A percentile compares a stretch with the other conserved stretches of the same genome.
Evolutionary conservation across 495 filamentous ascomycete species (phyloP).

Genomic region (Tuber umbilicatum): DNA sequence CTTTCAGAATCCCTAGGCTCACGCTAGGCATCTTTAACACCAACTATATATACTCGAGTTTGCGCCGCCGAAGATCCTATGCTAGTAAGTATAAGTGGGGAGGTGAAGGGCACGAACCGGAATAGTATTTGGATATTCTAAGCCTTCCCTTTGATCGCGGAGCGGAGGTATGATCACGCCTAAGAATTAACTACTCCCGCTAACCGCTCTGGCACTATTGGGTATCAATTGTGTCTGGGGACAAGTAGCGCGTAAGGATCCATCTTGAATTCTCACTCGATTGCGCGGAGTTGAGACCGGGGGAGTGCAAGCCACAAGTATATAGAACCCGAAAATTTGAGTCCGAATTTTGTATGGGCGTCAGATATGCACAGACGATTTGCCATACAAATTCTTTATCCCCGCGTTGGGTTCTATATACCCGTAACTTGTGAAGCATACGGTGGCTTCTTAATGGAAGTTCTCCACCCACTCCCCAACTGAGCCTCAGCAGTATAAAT

Average conservation of each 20-base stretch:
- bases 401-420: too few species aligned
- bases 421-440: too few species aligned
- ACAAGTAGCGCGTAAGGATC: constrained; percentile 2
- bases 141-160: not conserved
- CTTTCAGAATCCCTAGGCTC: too few species aligned
- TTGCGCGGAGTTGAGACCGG: constrained; percentile 8
- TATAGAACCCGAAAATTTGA: too few species aligned
- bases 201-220: not conserved
- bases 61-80: constrained; percentile 50
- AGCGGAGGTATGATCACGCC: constrained; percentile 24
- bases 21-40: constrained; percentile 47
- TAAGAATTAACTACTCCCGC: constrained; percentile 23
- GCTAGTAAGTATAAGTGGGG: not conserved
- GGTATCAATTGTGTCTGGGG: not conserved
- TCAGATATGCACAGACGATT: too few species aligned
- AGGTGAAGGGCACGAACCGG: not conserved
- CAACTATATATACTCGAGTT: constrained; percentile 45
- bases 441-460: too few species aligned
- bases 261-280: constrained; percentile 10
- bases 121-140: constrained; percentile 13
- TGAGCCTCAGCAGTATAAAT: too few species aligned
- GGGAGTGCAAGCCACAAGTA: too few species aligned
- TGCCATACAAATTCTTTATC: too few species aligned
- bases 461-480: too few species aligned
- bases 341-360: constrained; percentile 6